Evolutionary conservation across 2,329 filamentous ascomycete species (phyloP).

Genomic region (Pseudogymnoascus sp.): DNA sequence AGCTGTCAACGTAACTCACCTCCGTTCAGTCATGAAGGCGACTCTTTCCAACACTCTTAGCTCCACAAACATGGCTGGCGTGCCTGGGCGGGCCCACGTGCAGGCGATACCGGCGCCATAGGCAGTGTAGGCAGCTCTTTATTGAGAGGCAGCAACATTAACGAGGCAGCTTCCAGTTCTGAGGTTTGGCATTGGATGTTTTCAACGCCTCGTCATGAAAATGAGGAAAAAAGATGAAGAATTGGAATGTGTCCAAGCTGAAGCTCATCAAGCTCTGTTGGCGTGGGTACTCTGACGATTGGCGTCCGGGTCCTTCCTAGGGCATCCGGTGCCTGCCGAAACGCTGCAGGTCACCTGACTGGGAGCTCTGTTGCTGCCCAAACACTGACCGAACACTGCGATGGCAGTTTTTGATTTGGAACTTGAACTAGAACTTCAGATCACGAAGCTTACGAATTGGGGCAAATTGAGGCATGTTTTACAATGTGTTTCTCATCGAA

Average conservation of each 20-base stretch:
- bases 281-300: neutral
- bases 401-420: neutral
- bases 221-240: neutral
- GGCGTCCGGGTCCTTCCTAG: slow-evolving; percentile 1
- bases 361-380: neutral
- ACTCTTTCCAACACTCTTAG: neutral
- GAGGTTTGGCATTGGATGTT: neutral
- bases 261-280: neutral
- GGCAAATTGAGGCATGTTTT: neutral
- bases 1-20: neutral
- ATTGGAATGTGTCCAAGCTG: neutral
- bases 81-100: slow-evolving; percentile 2
- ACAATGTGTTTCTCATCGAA: neutral
- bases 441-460: neutral
- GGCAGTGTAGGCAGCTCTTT: slow-evolving; percentile 3
- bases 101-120: neutral
- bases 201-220: neutral
- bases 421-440: neutral
- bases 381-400: too few species aligned
- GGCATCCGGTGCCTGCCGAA: neutral
- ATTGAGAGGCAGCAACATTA: slow-evolving; percentile 5
- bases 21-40: neutral
- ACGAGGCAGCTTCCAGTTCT: neutral
- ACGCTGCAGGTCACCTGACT: neutral
- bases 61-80: neutral